Conservation (phyloP, 2,329 filamentous ascomycete genomes). For the Neofusicoccum sp. region DNA sequence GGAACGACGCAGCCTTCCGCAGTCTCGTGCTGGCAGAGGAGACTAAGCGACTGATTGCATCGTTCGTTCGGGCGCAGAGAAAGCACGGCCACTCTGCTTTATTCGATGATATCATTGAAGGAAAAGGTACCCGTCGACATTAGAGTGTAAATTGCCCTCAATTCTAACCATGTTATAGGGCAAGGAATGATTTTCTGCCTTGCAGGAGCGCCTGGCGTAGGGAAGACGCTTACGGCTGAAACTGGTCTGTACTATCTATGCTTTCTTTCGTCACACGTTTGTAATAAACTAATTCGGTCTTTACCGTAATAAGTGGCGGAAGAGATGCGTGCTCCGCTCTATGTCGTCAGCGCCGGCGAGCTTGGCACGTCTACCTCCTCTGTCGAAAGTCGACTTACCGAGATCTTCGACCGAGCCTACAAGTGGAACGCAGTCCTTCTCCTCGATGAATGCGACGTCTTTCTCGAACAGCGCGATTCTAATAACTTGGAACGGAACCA, state of each 20-base stretch:
- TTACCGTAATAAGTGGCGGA: conserved; percentile 23
- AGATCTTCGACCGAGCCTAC: conserved; percentile 18
- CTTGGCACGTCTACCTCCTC: conserved; percentile 18
- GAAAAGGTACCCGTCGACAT: conserved; percentile 25
- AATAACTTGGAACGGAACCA: conserved; percentile 23
- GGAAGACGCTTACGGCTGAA: conserved; percentile 30
- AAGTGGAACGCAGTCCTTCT: conserved; percentile 12
- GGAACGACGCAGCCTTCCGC: conserved; percentile 31
- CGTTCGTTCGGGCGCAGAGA: conserved; percentile 26
- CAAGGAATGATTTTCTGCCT: conserved; percentile 26
- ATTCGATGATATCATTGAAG: conserved; percentile 33
- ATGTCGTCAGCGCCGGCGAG: conserved; percentile 24
- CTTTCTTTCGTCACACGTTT: background rate
- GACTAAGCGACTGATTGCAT: conserved; percentile 28
- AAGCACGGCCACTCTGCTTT: conserved; percentile 15
- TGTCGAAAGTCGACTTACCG: conserved; percentile 20
- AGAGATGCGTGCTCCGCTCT: conserved; percentile 24
- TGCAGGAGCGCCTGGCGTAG: conserved; percentile 26
- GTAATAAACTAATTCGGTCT: background rate
- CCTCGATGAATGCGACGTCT: conserved; percentile 17
- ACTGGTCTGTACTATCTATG: background rate
- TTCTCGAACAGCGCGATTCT: conserved; percentile 23
- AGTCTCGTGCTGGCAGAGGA: conserved; percentile 28
- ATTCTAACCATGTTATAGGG: conserved; percentile 14
- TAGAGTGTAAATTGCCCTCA: background rate